Evolutionary conservation across 106 monocot species (phyloP).

Genomic region (Narthecium ossifragum): DNA sequence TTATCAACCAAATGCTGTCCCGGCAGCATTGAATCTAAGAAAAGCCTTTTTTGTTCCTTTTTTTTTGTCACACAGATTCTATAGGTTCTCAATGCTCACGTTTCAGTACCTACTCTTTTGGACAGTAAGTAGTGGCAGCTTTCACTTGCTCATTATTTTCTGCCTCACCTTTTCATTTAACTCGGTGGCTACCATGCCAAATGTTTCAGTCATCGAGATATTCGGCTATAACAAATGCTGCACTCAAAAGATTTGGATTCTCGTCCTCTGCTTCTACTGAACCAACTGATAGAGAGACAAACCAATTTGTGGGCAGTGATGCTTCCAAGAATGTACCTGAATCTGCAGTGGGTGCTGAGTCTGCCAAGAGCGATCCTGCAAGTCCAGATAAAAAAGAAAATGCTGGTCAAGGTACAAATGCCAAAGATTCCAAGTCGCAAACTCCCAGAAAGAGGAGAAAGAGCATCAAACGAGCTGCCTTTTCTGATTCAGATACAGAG

Average conservation of each 20-base stretch:
- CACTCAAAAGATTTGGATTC: conserved; percentile 38
- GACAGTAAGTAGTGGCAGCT: too few species aligned
- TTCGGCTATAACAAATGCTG: conserved; percentile 2
- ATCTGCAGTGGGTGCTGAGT: not conserved
- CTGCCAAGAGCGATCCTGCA: conserved; percentile 15
- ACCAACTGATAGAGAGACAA: conserved; percentile 36
- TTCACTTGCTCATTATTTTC: not conserved
- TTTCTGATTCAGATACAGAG: conserved; percentile 58
- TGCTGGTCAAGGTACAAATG: conserved; percentile 18
- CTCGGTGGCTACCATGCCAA: conserved; percentile 12
- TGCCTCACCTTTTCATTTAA: not conserved
- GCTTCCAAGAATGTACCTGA: conserved; percentile 5
- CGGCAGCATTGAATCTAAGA: too few species aligned
- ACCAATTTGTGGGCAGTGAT: conserved; percentile 9
- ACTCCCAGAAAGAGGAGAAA: conserved; percentile 17
- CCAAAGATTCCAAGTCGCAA: conserved; percentile 6
- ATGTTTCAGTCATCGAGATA: conserved; percentile 9
- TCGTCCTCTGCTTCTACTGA: conserved; percentile 61
- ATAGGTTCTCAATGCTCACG: not conserved
- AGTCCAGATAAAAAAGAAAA: conserved; percentile 22
- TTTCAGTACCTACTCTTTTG: too few species aligned
- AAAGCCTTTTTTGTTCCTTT: not conserved
- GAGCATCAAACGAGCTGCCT: conserved; percentile 33
- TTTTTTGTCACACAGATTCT: not conserved
- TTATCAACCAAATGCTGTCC: too few species aligned